phyloP scores from a whole-genome alignment of 1,284 basidiomycete genomes.

The Microbotryum intermedium region DNA sequence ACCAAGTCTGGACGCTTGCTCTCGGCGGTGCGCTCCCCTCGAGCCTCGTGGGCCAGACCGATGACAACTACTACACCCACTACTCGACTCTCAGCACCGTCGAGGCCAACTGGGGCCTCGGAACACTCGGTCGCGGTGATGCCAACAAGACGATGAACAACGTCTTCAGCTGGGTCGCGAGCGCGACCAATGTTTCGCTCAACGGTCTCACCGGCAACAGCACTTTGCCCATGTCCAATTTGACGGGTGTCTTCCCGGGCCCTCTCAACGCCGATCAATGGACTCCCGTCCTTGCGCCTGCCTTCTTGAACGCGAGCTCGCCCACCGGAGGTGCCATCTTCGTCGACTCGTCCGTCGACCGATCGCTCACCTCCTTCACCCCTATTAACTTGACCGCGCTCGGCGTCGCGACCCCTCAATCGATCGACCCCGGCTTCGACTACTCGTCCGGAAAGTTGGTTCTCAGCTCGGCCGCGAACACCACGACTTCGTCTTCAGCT shows the following conservation, averaged over 20 bases:
- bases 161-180: slow-evolving; percentile 47
- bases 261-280: slow-evolving; percentile 30
- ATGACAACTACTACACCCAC: slow-evolving; percentile 55
- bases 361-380: slow-evolving; percentile 26
- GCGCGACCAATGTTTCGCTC: slow-evolving; percentile 36
- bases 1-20: slow-evolving; percentile 47
- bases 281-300: slow-evolving; percentile 37
- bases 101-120: slow-evolving; percentile 56
- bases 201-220: slow-evolving; percentile 31
- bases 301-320: slow-evolving; percentile 21
- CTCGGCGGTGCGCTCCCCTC: slow-evolving; percentile 51
- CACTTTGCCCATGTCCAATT: slow-evolving; percentile 36
- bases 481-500: too few species aligned
- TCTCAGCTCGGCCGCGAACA: too few species aligned
- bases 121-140: slow-evolving; percentile 52
- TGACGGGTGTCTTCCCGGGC: slow-evolving; percentile 38
- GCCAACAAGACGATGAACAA: slow-evolving; percentile 46
- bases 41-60: slow-evolving; percentile 45
- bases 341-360: slow-evolving; percentile 30
- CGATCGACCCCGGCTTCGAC: background rate
- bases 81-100: slow-evolving; percentile 56
- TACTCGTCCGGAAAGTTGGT: too few species aligned
- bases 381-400: slow-evolving; percentile 31
- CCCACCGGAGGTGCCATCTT: slow-evolving; percentile 35
- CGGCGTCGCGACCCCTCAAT: slow-evolving; percentile 25